Conservation (phyloP, 164 flowering plant genomes). For the Vitis amurensis region DNA sequence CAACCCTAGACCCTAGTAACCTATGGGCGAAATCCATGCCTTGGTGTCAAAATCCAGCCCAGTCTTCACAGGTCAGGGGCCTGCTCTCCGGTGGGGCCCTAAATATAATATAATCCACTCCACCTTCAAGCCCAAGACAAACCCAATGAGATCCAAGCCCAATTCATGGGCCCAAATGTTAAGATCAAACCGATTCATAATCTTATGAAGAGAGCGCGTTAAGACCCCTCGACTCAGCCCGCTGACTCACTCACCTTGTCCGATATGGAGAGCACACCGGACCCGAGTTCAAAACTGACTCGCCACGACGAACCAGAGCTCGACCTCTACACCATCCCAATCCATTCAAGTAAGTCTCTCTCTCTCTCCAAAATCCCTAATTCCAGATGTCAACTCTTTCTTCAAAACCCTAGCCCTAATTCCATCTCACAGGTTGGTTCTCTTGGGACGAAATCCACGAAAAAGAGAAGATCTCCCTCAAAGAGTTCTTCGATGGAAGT, state of each 20-base stretch:
- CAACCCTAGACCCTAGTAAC: too few species aligned
- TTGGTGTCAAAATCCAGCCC: too few species aligned
- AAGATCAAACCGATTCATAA: too few species aligned
- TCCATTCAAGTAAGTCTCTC: constrained; percentile 50
- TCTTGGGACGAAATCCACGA: constrained; percentile 84
- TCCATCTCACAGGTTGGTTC: constrained; percentile 70
- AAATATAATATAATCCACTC: too few species aligned
- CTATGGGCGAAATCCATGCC: too few species aligned
- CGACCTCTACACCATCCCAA: constrained; percentile 86
- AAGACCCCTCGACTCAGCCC: constrained; percentile 1
- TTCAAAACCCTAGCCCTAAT: constrained; percentile 8
- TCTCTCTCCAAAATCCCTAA: constrained; percentile 4
- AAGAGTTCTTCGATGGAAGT: constrained; percentile 73
- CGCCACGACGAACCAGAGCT: constrained; percentile 49
- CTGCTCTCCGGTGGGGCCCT: too few species aligned
- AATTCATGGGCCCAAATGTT: too few species aligned
- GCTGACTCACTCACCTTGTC: background rate
- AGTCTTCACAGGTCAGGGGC: too few species aligned
- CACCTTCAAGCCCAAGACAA: too few species aligned
- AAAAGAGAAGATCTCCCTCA: constrained; percentile 48
- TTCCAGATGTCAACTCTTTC: background rate
- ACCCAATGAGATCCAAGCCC: too few species aligned
- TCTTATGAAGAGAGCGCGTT: background rate
- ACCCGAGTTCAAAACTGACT: constrained; percentile 24
- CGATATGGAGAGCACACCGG: constrained; percentile 24